Percentiles rank a stretch among this genome's conserved stretches.
Conservation (phyloP, 352 stramenopile species). For the Phytophthora pseudosyringae region DNA sequence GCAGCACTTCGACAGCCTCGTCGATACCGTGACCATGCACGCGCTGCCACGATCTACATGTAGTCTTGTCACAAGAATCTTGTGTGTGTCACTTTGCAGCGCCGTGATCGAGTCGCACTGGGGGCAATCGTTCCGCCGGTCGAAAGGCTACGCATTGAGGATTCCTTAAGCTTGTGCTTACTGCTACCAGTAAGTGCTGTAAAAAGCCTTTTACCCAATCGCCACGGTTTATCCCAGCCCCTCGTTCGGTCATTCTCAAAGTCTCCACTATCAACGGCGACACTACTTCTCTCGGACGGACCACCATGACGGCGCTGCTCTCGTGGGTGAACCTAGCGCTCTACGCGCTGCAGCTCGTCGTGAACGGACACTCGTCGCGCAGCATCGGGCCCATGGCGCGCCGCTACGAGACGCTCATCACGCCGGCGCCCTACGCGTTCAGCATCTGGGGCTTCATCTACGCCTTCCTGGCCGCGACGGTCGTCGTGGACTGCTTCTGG, state of each 20-base stretch:
- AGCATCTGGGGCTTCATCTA: constrained; percentile 88
- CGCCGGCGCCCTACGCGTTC: constrained; percentile 75
- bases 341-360: constrained; percentile 67
- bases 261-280: background rate
- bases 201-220: constrained; percentile 19
- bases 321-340: constrained; percentile 67
- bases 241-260: constrained; percentile 9
- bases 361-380: constrained; percentile 58
- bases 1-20: too few species aligned
- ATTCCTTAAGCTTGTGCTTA: too few species aligned
- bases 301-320: constrained; percentile 43
- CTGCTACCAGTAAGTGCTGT: too few species aligned
- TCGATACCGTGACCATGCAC: too few species aligned
- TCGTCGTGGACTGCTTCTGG: constrained; percentile 74
- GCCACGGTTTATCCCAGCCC: constrained; percentile 20
- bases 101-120: too few species aligned
- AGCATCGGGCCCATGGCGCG: constrained; percentile 63
- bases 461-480: constrained; percentile 60
- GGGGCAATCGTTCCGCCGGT: too few species aligned
- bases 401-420: constrained; percentile 79
- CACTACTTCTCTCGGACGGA: background rate
- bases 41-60: too few species aligned
- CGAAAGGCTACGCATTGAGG: too few species aligned
- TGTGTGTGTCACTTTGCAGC: too few species aligned
- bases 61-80: too few species aligned